Evolutionary conservation across 108 stramenopile genomes (phyloP).

Genomic region (Chaetoceros tenuissimus): DNA sequence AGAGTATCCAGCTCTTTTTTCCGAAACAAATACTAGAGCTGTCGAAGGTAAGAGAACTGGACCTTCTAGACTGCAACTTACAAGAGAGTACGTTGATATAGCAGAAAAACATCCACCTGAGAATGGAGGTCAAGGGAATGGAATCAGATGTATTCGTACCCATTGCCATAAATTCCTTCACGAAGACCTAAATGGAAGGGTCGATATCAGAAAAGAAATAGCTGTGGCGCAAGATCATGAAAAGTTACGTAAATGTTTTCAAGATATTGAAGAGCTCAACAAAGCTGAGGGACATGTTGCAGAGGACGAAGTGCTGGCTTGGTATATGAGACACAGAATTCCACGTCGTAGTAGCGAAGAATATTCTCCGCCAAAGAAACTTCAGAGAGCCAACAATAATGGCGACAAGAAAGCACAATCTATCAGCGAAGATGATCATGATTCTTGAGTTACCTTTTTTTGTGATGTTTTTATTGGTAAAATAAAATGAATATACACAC

Average conservation of each 20-base stretch:
- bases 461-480: no score
- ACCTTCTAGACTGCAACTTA: conserved; percentile 33
- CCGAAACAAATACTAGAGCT: conserved; percentile 27
- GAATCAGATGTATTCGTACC: conserved; percentile 64
- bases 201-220: conserved; percentile 35
- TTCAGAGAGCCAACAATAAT: no score
- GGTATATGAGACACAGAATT: conserved; percentile 72
- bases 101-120: conserved; percentile 52
- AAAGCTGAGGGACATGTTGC: conserved; percentile 31
- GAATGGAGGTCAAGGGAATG: conserved; percentile 69
- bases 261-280: conserved; percentile 31
- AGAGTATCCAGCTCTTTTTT: conserved; percentile 45
- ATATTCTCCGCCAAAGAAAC: not conserved
- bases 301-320: conserved; percentile 49
- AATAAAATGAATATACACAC: no score
- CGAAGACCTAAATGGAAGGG: conserved; percentile 53
- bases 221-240: conserved; percentile 21
- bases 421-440: no score
- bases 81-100: conserved; percentile 35
- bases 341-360: not conserved
- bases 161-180: conserved; percentile 78
- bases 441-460: no score
- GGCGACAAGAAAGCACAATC: no score
- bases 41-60: conserved; percentile 29
- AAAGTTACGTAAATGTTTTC: conserved; percentile 34